Percentiles rank a stretch among this genome's conserved stretches.
phyloP scores from a whole-genome alignment of 306 rosid species.

The Fagus sylvatica region DNA sequence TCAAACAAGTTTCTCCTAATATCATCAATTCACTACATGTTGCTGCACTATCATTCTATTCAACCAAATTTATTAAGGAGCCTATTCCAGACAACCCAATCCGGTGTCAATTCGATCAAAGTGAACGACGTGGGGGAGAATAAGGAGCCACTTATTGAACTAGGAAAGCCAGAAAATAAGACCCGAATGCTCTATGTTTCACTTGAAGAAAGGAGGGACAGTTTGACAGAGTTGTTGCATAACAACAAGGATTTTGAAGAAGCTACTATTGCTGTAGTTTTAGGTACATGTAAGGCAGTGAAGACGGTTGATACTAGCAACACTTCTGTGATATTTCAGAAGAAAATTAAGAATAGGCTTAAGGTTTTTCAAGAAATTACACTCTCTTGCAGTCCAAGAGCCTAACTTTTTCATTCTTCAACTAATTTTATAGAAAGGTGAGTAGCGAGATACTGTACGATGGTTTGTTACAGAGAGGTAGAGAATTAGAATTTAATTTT shows the following conservation, averaged over 20 bases:
- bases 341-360: slow-evolving; percentile 76
- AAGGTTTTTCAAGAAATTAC: slow-evolving; percentile 86
- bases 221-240: slow-evolving; percentile 52
- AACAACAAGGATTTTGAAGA: slow-evolving; percentile 84
- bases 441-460: too few species aligned
- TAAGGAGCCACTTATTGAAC: slow-evolving; percentile 26
- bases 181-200: too few species aligned
- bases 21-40: too few species aligned
- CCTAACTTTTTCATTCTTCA: slow-evolving; percentile 31
- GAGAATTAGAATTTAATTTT: too few species aligned
- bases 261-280: slow-evolving; percentile 72
- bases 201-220: slow-evolving; percentile 32
- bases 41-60: too few species aligned
- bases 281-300: slow-evolving; percentile 45
- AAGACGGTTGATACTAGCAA: slow-evolving; percentile 16
- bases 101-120: slow-evolving; percentile 54
- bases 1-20: too few species aligned
- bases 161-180: too few species aligned
- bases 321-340: slow-evolving; percentile 25
- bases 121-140: slow-evolving; percentile 28
- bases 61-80: too few species aligned
- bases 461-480: too few species aligned
- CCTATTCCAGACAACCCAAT: too few species aligned
- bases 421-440: too few species aligned
- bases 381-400: slow-evolving; percentile 86